Conservation (phyloP, 495 filamentous ascomycete species). For the Aspergillus affinis region DNA sequence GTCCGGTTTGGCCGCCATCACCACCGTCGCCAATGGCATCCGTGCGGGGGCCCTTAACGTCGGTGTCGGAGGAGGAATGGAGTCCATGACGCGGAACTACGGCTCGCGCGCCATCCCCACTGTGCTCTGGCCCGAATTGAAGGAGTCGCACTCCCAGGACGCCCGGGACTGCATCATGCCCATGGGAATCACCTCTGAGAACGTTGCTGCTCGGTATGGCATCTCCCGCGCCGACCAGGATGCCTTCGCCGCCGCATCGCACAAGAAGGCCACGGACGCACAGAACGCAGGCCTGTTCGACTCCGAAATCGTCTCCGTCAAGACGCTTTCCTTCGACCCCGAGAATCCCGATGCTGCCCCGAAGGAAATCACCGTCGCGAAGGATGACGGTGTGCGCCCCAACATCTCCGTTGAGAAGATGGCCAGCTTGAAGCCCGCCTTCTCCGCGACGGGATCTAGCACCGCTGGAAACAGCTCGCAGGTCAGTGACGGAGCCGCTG, state of each 20-base stretch:
- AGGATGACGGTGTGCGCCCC: conserved; percentile 80
- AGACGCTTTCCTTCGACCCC: conserved; percentile 55
- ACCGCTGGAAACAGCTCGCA: conserved; percentile 89
- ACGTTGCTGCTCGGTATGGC: conserved; percentile 76
- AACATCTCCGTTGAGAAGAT: conserved; percentile 67
- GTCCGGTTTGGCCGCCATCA: conserved; percentile 73
- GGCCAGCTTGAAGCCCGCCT: conserved; percentile 79
- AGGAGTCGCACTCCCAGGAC: conserved; percentile 62
- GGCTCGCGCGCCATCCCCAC: conserved; percentile 77
- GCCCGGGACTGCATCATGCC: conserved; percentile 86
- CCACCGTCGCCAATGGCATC: conserved; percentile 68
- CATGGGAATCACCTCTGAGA: conserved; percentile 93
- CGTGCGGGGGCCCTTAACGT: conserved; percentile 66
- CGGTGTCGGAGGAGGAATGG: conserved; percentile 89
- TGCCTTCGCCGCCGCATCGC: conserved; percentile 72
- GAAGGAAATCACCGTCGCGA: conserved; percentile 59
- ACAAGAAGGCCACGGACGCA: conserved; percentile 68
- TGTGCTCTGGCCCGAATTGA: conserved; percentile 73
- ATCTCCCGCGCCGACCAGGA: conserved; percentile 79
- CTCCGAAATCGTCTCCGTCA: conserved; percentile 74
- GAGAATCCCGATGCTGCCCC: conserved; percentile 61
- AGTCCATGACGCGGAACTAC: conserved; percentile 92
- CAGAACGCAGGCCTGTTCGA: conserved; percentile 69
- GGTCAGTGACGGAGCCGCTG: conserved; percentile 85
- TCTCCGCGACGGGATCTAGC: conserved; percentile 66